Evolutionary conservation across 2,329 filamentous ascomycete species (phyloP).

Genomic region (Ploettnerulaceae sp.): DNA sequence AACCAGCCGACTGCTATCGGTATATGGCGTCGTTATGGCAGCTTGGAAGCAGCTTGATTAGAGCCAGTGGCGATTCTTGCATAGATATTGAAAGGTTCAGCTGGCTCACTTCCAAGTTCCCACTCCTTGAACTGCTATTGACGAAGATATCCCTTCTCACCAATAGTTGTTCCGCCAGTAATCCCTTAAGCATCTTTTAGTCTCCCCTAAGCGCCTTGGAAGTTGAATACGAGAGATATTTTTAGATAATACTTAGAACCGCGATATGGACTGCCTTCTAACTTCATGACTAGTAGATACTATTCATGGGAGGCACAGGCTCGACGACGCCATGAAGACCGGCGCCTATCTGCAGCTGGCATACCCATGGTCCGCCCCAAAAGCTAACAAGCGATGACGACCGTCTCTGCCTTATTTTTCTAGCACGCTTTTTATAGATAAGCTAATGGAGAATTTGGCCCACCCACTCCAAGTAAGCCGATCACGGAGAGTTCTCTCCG

Average conservation of each 20-base stretch:
- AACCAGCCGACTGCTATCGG: conserved; percentile 2
- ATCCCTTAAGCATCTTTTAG: background rate
- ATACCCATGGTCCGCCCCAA: conserved; percentile 4
- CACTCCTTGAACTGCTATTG: conserved; percentile 4
- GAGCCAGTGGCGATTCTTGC: conserved; percentile 3
- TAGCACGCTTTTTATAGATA: background rate
- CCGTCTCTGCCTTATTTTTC: conserved; percentile 4
- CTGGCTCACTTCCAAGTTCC: background rate
- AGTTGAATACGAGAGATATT: conserved; percentile 1
- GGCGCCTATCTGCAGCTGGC: conserved; percentile 1
- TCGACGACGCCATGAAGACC: conserved; percentile 3
- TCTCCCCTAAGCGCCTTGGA: background rate
- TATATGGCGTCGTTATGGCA: conserved; percentile 7
- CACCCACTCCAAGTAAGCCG: background rate
- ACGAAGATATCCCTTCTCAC: conserved; percentile 3
- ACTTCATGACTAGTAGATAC: background rate
- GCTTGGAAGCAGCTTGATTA: conserved; percentile 5
- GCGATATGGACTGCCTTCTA: background rate
- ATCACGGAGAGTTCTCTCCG: background rate
- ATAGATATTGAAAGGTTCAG: conserved; percentile 6
- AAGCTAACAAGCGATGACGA: conserved; percentile 2
- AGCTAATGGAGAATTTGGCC: background rate
- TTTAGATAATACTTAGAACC: background rate
- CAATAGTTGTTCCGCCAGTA: conserved; percentile 1
- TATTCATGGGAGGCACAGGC: background rate